These are phyloP conservation scores for Phytophthora fragariae DNA, from an alignment of 352 stramenopile genomes.

Conservation along the genomic window DNA sequence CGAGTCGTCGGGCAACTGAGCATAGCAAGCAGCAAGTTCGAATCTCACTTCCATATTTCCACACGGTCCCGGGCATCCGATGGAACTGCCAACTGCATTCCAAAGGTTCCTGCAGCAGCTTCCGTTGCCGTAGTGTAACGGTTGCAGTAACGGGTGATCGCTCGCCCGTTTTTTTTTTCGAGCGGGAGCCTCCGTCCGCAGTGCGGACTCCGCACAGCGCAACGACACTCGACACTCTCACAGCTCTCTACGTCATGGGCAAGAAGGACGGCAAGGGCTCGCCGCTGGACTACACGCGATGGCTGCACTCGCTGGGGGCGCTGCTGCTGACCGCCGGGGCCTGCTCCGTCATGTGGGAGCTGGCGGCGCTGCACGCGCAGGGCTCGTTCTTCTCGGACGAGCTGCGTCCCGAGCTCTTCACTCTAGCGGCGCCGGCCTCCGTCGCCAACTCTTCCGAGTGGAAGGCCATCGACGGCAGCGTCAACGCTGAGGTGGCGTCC, in stretches of 20 bases:
- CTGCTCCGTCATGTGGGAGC: conserved; percentile 35
- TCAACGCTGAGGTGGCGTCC: conserved; percentile 28
- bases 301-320: conserved; percentile 33
- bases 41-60: not conserved
- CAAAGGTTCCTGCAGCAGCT: not conserved
- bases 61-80: not conserved
- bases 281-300: conserved; percentile 20
- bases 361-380: conserved; percentile 29
- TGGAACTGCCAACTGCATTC: not conserved
- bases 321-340: conserved; percentile 26
- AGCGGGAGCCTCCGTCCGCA: not conserved
- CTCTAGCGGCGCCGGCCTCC: conserved; percentile 16
- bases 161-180: conserved; percentile 31
- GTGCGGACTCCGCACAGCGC: not conserved
- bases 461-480: conserved; percentile 26
- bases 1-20: too few relatives aligned
- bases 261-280: conserved; percentile 7
- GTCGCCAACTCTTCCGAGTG: conserved; percentile 21
- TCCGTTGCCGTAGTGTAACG: not conserved
- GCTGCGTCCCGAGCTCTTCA: conserved; percentile 30
- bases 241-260: conserved; percentile 8
- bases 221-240: not conserved
- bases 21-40: not conserved
- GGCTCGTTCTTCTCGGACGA: conserved; percentile 28
- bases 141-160: not conserved